These are phyloP conservation scores for Candida montana DNA, from an alignment of 805 yeast species.

Conservation along the genomic window DNA sequence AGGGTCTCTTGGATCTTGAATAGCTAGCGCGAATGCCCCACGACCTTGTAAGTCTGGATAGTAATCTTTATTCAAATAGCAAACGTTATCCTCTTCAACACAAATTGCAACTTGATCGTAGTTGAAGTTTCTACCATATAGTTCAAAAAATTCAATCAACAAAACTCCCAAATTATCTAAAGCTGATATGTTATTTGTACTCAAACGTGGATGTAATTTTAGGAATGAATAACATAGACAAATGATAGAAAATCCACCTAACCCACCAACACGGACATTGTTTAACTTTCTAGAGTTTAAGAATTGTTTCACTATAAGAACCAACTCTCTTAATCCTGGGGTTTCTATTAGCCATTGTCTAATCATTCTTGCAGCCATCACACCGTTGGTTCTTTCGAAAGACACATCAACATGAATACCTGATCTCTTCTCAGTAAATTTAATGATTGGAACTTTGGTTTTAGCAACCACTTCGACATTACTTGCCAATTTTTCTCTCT, in stretches of 20 bases:
- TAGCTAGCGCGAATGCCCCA: slow-evolving; percentile 59
- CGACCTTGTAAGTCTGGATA: slow-evolving; percentile 47
- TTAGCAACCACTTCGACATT: slow-evolving; percentile 80
- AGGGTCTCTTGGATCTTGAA: slow-evolving; percentile 86
- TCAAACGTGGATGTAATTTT: slow-evolving; percentile 69
- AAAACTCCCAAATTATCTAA: slow-evolving; percentile 78
- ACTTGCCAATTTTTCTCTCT: slow-evolving; percentile 55
- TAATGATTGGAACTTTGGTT: slow-evolving; percentile 92
- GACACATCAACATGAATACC: slow-evolving; percentile 82
- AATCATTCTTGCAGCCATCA: slow-evolving; percentile 75
- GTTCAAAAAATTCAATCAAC: slow-evolving; percentile 85
- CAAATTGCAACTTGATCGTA: slow-evolving; percentile 74
- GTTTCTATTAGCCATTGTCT: slow-evolving; percentile 65
- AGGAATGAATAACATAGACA: slow-evolving; percentile 79
- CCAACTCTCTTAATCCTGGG: slow-evolving; percentile 80
- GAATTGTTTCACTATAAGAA: slow-evolving; percentile 79
- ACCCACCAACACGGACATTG: slow-evolving; percentile 87
- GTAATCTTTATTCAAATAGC: slow-evolving; percentile 53
- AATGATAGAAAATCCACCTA: slow-evolving; percentile 92
- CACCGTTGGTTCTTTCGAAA: slow-evolving; percentile 78
- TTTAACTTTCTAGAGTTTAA: slow-evolving; percentile 71
- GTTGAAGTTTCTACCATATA: slow-evolving; percentile 86
- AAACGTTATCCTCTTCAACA: slow-evolving; percentile 48
- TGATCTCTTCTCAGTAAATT: slow-evolving; percentile 70
- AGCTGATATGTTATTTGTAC: slow-evolving; percentile 61